These are phyloP conservation scores for Gossypium thurberi DNA, from an alignment of 345 rosid genomes.

Conservation along the genomic window DNA sequence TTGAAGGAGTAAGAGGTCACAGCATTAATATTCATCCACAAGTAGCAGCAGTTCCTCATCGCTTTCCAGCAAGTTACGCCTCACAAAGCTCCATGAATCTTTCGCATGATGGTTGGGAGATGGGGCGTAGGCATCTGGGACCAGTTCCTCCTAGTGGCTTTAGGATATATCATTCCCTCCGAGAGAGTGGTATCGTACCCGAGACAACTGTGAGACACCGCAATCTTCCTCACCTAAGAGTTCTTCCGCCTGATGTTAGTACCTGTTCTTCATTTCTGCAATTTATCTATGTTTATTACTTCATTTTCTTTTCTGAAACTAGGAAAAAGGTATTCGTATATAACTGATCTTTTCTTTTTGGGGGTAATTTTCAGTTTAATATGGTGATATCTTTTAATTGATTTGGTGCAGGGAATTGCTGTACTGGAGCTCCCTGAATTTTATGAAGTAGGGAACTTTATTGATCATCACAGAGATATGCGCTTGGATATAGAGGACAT, in stretches of 20 bases:
- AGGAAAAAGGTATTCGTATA: background rate
- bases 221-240: slow-evolving; percentile 51
- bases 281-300: background rate
- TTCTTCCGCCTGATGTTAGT: slow-evolving; percentile 50
- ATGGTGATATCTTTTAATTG: slow-evolving; percentile 2
- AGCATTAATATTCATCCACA: slow-evolving; percentile 43
- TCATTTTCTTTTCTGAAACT: background rate
- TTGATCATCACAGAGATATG: slow-evolving; percentile 81
- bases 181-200: slow-evolving; percentile 26
- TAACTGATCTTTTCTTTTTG: background rate
- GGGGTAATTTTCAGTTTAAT: background rate
- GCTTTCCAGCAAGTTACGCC: slow-evolving; percentile 33
- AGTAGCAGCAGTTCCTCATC: slow-evolving; percentile 37
- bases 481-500: slow-evolving; percentile 88
- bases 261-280: background rate
- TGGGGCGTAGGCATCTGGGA: slow-evolving; percentile 43
- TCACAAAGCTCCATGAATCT: slow-evolving; percentile 31
- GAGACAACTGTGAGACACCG: slow-evolving; percentile 40
- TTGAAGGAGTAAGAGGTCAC: slow-evolving; percentile 58
- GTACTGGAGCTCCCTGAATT: slow-evolving; percentile 44
- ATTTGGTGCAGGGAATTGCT: slow-evolving; percentile 58
- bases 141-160: slow-evolving; percentile 41
- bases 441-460: slow-evolving; percentile 39
- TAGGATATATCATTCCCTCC: slow-evolving; percentile 41
- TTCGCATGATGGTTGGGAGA: slow-evolving; percentile 42